A percentile compares a stretch with the other conserved stretches of the same genome.
Conservation (phyloP, 371 early-diverging fungal species). For the Actinomortierella wolfii region DNA sequence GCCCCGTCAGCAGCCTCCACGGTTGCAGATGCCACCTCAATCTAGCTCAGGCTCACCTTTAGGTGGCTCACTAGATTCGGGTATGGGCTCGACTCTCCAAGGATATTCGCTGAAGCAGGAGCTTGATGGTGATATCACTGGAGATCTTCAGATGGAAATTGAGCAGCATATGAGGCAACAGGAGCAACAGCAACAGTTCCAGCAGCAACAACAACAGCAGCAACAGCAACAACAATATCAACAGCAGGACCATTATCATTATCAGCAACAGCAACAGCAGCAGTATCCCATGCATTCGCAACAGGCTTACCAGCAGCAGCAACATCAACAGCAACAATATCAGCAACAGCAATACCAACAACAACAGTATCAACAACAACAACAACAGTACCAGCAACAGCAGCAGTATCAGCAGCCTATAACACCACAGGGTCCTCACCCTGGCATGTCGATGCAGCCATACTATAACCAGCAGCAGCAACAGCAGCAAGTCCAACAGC, state of each 20-base stretch:
- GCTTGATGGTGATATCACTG: constrained; percentile 29
- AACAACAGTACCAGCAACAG: constrained; percentile 27
- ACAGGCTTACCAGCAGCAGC: constrained; percentile 26
- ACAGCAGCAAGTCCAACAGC: constrained; percentile 39
- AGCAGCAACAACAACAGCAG: constrained; percentile 7
- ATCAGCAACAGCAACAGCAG: constrained; percentile 22
- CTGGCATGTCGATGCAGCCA: constrained; percentile 5
- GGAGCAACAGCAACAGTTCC: constrained; percentile 16
- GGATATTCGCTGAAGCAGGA: constrained; percentile 43
- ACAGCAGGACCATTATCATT: constrained; percentile 21
- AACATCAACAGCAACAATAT: constrained; percentile 21
- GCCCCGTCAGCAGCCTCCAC: constrained; percentile 36
- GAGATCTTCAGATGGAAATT: constrained; percentile 32
- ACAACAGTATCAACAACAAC: constrained; percentile 35
- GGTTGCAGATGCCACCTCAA: constrained; percentile 36
- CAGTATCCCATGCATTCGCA: constrained; percentile 26
- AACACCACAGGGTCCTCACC: background rate
- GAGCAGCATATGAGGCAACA: constrained; percentile 37
- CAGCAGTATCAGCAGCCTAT: constrained; percentile 12
- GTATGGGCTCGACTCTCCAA: constrained; percentile 12
- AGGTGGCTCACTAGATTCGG: constrained; percentile 14
- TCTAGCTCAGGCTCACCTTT: constrained; percentile 4
- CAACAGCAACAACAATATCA: constrained; percentile 14
- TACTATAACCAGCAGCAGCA: constrained; percentile 1
- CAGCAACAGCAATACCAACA: constrained; percentile 38